Percentiles rank a stretch among this genome's conserved stretches.
Conservation (phyloP, 176 grass and related monocot species). For the Aegilops tauschii region DNA sequence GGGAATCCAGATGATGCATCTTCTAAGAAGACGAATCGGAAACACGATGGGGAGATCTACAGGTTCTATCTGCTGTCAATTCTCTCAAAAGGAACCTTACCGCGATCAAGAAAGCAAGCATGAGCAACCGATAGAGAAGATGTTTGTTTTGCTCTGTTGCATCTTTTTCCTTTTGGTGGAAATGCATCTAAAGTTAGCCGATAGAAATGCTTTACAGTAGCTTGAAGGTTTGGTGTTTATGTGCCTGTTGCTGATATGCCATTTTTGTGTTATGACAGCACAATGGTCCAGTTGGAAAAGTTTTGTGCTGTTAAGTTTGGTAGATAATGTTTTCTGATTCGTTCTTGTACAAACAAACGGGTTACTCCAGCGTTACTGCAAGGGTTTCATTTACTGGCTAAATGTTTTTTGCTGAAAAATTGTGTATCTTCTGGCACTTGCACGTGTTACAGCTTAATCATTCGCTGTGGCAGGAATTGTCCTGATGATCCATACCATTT, state of each 20-base stretch:
- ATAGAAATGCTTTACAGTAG: not conserved
- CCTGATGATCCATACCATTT: too few relatives aligned
- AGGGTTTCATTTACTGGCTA: not conserved
- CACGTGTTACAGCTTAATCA: too few relatives aligned
- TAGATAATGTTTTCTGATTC: not conserved
- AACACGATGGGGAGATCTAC: not conserved
- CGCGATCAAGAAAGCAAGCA: conserved; percentile 31
- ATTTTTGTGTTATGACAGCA: conserved; percentile 1
- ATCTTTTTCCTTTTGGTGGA: not conserved
- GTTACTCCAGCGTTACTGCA: not conserved
- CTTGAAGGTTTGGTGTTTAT: not conserved
- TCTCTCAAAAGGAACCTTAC: too few relatives aligned
- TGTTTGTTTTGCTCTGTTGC: not conserved
- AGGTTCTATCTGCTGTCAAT: conserved; percentile 48
- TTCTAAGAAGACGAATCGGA: not conserved
- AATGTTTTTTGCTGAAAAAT: not conserved
- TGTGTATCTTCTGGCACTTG: not conserved
- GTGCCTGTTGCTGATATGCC: not conserved
- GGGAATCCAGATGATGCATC: conserved; percentile 22
- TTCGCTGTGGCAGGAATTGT: too few relatives aligned
- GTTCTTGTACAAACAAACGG: not conserved
- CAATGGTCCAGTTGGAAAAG: not conserved
- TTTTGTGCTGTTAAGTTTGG: not conserved
- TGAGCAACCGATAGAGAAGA: conserved; percentile 3
- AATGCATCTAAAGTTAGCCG: not conserved